phyloP scores from a whole-genome alignment of 108 stramenopile genomes.

The Pseudonitzschia multistriata region DNA sequence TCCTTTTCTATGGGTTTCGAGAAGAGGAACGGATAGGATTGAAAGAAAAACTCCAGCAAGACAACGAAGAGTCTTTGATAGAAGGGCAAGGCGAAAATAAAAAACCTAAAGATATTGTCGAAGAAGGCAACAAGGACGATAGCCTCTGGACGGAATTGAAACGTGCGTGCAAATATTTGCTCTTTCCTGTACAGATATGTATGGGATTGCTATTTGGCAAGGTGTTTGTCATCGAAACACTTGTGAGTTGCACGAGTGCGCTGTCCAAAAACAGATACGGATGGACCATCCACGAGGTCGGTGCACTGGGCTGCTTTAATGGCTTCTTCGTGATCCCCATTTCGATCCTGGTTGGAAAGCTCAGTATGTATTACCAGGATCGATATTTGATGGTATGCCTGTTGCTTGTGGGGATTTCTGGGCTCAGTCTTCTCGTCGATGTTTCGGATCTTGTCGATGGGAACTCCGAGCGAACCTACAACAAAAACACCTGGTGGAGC shows the following conservation, averaged over 20 bases:
- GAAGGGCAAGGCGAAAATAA: not conserved
- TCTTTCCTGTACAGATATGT: slow-evolving; percentile 57
- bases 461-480: slow-evolving; percentile 38
- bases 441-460: slow-evolving; percentile 46
- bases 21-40: slow-evolving; percentile 67
- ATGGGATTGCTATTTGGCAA: slow-evolving; percentile 75
- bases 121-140: not conserved
- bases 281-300: slow-evolving; percentile 80
- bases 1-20: slow-evolving; percentile 42
- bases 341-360: slow-evolving; percentile 62
- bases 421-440: slow-evolving; percentile 64
- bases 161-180: slow-evolving; percentile 37
- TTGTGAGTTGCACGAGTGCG: slow-evolving; percentile 71
- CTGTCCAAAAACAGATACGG: slow-evolving; percentile 82
- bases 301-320: slow-evolving; percentile 69
- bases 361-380: slow-evolving; percentile 61
- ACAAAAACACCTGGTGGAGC: slow-evolving; percentile 45
- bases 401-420: slow-evolving; percentile 44
- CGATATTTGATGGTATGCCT: slow-evolving; percentile 53
- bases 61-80: slow-evolving; percentile 24
- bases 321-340: slow-evolving; percentile 80
- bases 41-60: slow-evolving; percentile 51
- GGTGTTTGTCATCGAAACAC: slow-evolving; percentile 78
- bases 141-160: slow-evolving; percentile 7
- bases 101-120: not conserved